phyloP scores from a whole-genome alignment of 768 basidiomycete genomes.

The Rhodotorula toruloides region DNA sequence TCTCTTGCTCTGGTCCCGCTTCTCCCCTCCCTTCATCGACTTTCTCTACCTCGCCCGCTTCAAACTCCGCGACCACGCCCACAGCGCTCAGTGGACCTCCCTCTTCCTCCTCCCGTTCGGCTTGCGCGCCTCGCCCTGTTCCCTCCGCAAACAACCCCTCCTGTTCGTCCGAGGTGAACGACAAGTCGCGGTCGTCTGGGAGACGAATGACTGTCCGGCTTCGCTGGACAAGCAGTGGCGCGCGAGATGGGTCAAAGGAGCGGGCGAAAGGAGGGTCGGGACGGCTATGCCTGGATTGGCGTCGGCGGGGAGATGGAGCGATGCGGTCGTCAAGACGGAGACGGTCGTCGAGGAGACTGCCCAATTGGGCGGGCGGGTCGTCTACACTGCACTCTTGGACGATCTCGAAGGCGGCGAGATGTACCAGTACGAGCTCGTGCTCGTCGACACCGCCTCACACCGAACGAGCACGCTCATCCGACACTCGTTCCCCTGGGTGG shows the following conservation, averaged over 20 bases:
- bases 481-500: slow-evolving; percentile 23
- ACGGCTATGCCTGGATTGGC: not conserved
- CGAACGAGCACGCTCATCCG: not conserved
- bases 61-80: slow-evolving; percentile 31
- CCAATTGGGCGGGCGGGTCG: slow-evolving; percentile 7
- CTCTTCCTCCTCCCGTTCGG: slow-evolving; percentile 5
- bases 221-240: not conserved
- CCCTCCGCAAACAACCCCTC: slow-evolving; percentile 33
- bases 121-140: slow-evolving; percentile 24
- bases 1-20: not conserved
- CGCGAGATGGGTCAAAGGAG: slow-evolving; percentile 1
- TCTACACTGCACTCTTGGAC: slow-evolving; percentile 10
- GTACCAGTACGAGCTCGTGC: slow-evolving; percentile 22
- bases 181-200: slow-evolving; percentile 29
- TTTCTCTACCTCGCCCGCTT: slow-evolving; percentile 16
- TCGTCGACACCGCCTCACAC: not conserved
- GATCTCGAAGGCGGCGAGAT: not conserved
- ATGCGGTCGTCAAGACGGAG: not conserved
- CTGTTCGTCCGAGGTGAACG: slow-evolving; percentile 17
- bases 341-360: not conserved
- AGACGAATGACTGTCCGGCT: slow-evolving; percentile 14
- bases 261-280: not conserved
- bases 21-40: not conserved
- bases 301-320: not conserved
- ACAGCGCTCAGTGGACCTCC: slow-evolving; percentile 20